phyloP scores from a whole-genome alignment of 352 stramenopile genomes.

The Phytopythium helicoides region DNA sequence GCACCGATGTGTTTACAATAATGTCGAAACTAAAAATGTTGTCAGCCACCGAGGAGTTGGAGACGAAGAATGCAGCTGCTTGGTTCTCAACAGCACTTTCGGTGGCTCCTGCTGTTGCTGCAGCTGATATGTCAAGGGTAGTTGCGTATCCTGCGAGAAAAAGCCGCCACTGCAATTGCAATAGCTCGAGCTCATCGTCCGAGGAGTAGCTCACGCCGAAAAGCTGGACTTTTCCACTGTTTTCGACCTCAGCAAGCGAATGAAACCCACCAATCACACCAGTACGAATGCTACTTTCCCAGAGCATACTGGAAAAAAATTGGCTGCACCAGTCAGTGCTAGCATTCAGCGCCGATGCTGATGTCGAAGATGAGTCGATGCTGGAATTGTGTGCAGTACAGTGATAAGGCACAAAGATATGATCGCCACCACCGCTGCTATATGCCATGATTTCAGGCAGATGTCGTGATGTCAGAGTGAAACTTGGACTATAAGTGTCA shows the following conservation, averaged over 20 bases:
- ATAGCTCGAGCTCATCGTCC: not conserved
- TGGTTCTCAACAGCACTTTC: conserved; percentile 10
- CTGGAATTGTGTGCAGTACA: not conserved
- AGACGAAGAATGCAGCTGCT: conserved; percentile 26
- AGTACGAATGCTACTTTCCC: not conserved
- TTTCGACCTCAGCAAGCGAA: not conserved
- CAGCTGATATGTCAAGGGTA: conserved; percentile 8
- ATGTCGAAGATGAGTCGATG: too few species aligned
- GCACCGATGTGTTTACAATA: conserved; percentile 33
- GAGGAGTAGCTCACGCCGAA: conserved; percentile 4
- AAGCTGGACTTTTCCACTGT: conserved; percentile 1
- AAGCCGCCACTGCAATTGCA: conserved; percentile 4
- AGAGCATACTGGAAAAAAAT: not conserved
- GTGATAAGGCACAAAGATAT: conserved; percentile 8
- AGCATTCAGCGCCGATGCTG: too few species aligned
- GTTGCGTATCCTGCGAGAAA: conserved; percentile 12
- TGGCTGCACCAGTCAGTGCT: conserved; percentile 8
- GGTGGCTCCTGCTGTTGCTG: not conserved
- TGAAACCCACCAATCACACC: not conserved
- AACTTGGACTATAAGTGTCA: not conserved
- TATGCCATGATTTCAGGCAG: not conserved
- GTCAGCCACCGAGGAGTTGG: conserved; percentile 4
- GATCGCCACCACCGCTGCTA: not conserved
- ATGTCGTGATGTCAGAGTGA: not conserved
- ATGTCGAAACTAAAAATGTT: conserved; percentile 26